Evolutionary conservation across 257 asterid species (phyloP).

Genomic region (Solanum appendiculatum): DNA sequence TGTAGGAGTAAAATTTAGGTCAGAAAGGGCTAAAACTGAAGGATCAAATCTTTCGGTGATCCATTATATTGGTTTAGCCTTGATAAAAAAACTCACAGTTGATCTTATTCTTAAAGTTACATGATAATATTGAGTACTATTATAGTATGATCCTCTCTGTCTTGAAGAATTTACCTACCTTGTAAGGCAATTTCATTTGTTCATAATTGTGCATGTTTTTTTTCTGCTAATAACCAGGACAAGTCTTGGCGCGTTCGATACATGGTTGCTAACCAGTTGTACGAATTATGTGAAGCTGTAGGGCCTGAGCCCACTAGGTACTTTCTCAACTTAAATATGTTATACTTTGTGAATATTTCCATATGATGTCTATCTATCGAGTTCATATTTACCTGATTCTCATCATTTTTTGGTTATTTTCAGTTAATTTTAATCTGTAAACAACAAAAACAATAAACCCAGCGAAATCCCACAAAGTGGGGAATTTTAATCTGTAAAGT

Average conservation of each 20-base stretch:
- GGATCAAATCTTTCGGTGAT: not conserved
- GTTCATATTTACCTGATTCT: not conserved
- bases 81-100: not conserved
- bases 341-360: not conserved
- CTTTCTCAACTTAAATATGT: constrained; percentile 4
- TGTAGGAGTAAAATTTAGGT: not conserved
- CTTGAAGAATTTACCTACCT: not conserved
- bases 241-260: constrained; percentile 99
- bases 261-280: constrained; percentile 97
- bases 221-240: constrained; percentile 44
- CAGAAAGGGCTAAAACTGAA: not conserved
- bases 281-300: constrained; percentile 97
- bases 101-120: not conserved
- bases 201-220: not conserved
- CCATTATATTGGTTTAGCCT: not conserved
- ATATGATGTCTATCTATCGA: not conserved
- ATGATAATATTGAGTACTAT: not conserved
- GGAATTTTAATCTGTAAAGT: not conserved
- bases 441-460: not conserved
- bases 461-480: not conserved
- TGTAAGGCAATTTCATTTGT: not conserved
- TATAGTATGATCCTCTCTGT: not conserved
- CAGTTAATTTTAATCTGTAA: not conserved
- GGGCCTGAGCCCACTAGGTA: constrained; percentile 95
- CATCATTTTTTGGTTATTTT: not conserved